Base-by-base conservation (phyloP, 768 basidiomycete species). In the Pluteus cervinus region DNA sequence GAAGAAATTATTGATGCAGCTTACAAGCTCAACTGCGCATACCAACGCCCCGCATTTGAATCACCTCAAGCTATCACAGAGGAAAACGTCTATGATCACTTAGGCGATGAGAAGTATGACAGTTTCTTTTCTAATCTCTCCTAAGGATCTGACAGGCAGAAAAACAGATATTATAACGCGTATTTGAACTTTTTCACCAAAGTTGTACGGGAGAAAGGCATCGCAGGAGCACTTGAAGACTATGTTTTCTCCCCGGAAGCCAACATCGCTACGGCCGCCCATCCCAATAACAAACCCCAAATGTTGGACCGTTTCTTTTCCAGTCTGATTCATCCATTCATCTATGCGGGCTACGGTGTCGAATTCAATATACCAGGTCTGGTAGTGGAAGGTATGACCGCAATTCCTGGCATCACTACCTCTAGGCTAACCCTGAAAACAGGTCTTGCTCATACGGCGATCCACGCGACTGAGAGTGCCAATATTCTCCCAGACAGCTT, bases 51-150 rank as follows among this genome's bases (percentile, higher is more conserved):
- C 9, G 58, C 60, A 2, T 65, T 62, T 33, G 40, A 55, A 29
- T 68, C 78, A 2, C 75, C 76, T 0, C 58, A 56, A 7, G 39
- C 51, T 2, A 69, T 82, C 38, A 69, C 58, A 3, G 49, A 52
- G 10, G 48, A 61, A 15, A 83, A 75, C 41, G 67, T 79, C 41
- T 57, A 59, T 39, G 66, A 73, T 3, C 73, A 81, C 47, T 58
- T 85, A 7, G 81, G 74, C 2, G 70, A 82, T 33, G 65, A 63
- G 35, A 54, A 55, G 77, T 79, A 49, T 9, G 71, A 47, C 6
- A n/a, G 18, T 7, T 8, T 25, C 15, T 30, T 4, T 33, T 16
- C 14, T 12, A 11, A 6, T 20, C 29, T 24, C 8, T n/a, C 2
- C 14, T 14, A 4, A 17, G 24, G 7, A 21, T 9, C 25, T 33